These are phyloP conservation scores for Leccinum solheimii DNA, from an alignment of 1,284 basidiomycete species.

Conservation along the genomic window DNA sequence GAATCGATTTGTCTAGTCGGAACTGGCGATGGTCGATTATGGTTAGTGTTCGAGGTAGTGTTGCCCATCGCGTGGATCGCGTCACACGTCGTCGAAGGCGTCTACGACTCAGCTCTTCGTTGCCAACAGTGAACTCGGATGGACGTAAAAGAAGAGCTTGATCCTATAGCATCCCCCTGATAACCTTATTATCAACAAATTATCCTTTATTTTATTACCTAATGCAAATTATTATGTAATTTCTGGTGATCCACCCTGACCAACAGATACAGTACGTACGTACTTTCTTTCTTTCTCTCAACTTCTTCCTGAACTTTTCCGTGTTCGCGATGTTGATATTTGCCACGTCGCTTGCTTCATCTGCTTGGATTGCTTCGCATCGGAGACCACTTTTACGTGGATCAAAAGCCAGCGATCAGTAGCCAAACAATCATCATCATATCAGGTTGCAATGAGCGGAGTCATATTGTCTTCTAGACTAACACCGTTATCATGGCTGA, in stretches of 20 bases:
- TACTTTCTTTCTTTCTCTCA: not conserved
- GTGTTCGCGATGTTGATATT: not conserved
- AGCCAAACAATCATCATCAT: conserved; percentile 17
- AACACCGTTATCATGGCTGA: conserved; percentile 19
- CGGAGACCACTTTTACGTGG: not conserved
- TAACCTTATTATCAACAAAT: conserved; percentile 30
- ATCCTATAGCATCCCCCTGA: conserved; percentile 17
- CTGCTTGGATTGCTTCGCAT: not conserved
- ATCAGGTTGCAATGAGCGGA: not conserved
- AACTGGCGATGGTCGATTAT: conserved; percentile 30
- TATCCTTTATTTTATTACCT: conserved; percentile 16
- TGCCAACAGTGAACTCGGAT: conserved; percentile 26
- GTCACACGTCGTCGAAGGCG: conserved; percentile 16
- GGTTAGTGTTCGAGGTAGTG: conserved; percentile 34
- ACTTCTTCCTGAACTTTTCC: not conserved
- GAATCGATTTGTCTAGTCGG: conserved; percentile 30
- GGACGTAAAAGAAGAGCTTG: conserved; percentile 35
- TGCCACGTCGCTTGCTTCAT: not conserved
- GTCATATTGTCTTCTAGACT: conserved; percentile 1
- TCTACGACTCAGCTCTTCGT: conserved; percentile 19
- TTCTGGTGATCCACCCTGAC: too few species aligned
- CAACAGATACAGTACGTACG: too few species aligned
- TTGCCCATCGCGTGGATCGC: conserved; percentile 35
- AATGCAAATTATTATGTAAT: conserved; percentile 14
- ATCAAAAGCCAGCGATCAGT: not conserved